Percentiles rank a stretch among this genome's conserved stretches.
These are phyloP conservation scores for Kluyveromyces aestuarii DNA, from an alignment of 805 yeast species.

Conservation along the genomic window DNA sequence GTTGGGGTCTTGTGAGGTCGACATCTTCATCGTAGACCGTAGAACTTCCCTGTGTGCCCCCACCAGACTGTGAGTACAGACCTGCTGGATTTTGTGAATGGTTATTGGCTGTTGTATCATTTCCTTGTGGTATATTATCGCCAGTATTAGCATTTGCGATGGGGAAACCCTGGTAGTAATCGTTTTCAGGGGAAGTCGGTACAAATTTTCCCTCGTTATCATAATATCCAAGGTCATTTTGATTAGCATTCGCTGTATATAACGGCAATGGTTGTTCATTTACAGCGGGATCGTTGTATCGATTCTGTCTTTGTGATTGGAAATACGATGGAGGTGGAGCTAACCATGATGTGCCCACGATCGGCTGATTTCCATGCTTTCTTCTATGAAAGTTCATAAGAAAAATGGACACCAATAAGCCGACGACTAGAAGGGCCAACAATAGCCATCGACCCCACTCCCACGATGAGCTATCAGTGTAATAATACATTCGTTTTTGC, in stretches of 20 bases:
- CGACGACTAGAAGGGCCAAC: conserved; percentile 4
- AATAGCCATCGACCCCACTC: conserved; percentile 9
- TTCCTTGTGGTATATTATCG: background rate
- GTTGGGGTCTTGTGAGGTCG: background rate
- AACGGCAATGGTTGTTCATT: conserved; percentile 49
- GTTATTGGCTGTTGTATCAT: background rate
- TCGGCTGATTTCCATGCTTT: conserved; percentile 5
- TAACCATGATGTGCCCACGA: conserved; percentile 9
- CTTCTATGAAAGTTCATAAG: conserved; percentile 4
- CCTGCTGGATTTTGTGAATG: background rate
- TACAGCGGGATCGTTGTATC: conserved; percentile 5
- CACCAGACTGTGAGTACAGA: background rate
- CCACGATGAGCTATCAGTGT: conserved; percentile 3
- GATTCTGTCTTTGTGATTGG: conserved; percentile 2
- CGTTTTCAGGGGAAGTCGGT: conserved; percentile 5
- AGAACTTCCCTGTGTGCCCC: background rate
- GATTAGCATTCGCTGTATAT: conserved; percentile 51
- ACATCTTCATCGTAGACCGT: background rate
- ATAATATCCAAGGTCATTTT: conserved; percentile 64
- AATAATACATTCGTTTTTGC: background rate
- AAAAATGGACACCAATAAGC: conserved; percentile 2
- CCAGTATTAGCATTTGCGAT: background rate
- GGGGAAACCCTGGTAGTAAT: conserved; percentile 2
- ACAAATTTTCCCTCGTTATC: conserved; percentile 45
- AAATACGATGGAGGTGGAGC: conserved; percentile 10